phyloP scores from a whole-genome alignment of 345 rosid species.

The Gossypium arboreum region DNA sequence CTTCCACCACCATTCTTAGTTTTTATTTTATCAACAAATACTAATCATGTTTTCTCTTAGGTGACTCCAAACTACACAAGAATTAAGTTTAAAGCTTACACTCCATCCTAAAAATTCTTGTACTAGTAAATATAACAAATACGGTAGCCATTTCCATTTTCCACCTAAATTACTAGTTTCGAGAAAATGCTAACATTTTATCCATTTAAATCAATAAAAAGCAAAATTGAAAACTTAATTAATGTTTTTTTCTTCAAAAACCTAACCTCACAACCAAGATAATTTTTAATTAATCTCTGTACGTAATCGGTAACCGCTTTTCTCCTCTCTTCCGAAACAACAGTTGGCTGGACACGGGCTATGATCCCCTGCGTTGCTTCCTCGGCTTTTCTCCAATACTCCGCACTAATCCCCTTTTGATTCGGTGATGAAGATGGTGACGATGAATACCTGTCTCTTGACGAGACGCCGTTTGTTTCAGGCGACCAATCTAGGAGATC shows the following conservation, averaged over 20 bases:
- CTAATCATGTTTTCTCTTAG: neutral
- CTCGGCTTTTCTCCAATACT: slow-evolving; percentile 57
- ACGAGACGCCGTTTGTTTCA: slow-evolving; percentile 35
- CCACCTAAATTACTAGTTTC: neutral
- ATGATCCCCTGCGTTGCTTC: slow-evolving; percentile 58
- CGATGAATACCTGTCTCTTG: slow-evolving; percentile 40
- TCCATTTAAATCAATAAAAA: neutral
- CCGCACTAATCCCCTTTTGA: slow-evolving; percentile 32
- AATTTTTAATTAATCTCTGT: slow-evolving; percentile 42
- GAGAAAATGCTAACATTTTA: neutral
- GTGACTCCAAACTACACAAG: neutral
- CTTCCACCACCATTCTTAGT: neutral
- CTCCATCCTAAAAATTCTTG: neutral
- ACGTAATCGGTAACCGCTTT: slow-evolving; percentile 61
- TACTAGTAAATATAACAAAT: neutral
- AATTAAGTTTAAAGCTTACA: neutral
- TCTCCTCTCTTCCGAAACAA: slow-evolving; percentile 63
- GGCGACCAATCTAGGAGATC: slow-evolving; percentile 64
- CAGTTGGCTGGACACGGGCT: slow-evolving; percentile 61
- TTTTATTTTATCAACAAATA: neutral
- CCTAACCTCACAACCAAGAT: slow-evolving; percentile 59
- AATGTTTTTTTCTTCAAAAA: neutral
- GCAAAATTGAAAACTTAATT: neutral
- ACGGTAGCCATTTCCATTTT: neutral
- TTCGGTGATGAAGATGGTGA: slow-evolving; percentile 29